These are phyloP conservation scores for maize (Zea mays) DNA, from an alignment of 176 grass and related monocot species.

Conservation along the genomic window Zm-B73-REFERENCE-NAM-5.0 NC_050097.1:207061501-207062000, in stretches of 20 bases:
- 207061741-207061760: slow-evolving; percentile 33
- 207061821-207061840: slow-evolving; percentile 78
- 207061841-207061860: slow-evolving; percentile 99
- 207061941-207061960: background rate
- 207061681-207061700: background rate
- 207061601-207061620: slow-evolving; percentile 38
- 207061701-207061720: background rate
- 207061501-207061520: slow-evolving; percentile 73
- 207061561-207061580: slow-evolving; percentile 74
- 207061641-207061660: background rate
- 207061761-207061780: slow-evolving; percentile 98
- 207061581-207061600: slow-evolving; percentile 62
- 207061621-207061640: slow-evolving; percentile 24
- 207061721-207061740: background rate
- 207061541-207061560: slow-evolving; percentile 95
- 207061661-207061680: slow-evolving; percentile 22
- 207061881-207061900: slow-evolving; percentile 91
- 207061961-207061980: slow-evolving; percentile 1
- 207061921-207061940: slow-evolving; percentile 23
- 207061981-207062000: background rate
- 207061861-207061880: slow-evolving; percentile 89
- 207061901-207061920: slow-evolving; percentile 20
- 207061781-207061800: slow-evolving; percentile 92
- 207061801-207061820: slow-evolving; percentile 90
- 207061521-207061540: slow-evolving; percentile 96